Evolutionary conservation across 2,329 filamentous ascomycete genomes (phyloP).

Genomic region (Fusarium staphyleae): DNA sequence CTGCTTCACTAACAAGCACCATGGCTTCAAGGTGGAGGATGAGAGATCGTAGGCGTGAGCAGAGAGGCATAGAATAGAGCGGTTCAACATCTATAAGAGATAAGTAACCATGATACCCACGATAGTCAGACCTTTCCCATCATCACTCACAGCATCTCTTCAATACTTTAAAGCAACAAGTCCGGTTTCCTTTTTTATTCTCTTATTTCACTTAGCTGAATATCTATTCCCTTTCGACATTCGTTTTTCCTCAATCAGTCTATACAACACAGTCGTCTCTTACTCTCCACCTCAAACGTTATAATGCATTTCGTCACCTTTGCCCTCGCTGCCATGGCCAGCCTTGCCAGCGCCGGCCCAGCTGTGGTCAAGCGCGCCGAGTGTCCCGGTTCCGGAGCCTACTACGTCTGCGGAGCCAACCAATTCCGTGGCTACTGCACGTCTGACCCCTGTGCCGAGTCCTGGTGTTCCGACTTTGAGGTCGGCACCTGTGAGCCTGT

Average conservation of each 20-base stretch:
- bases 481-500: slow-evolving; percentile 21
- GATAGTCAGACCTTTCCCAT: slow-evolving; percentile 9
- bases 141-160: slow-evolving; percentile 27
- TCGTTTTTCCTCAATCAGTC: slow-evolving; percentile 26
- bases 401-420: slow-evolving; percentile 22
- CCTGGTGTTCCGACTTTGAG: slow-evolving; percentile 25
- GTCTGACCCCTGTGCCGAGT: slow-evolving; percentile 14
- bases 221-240: slow-evolving; percentile 30
- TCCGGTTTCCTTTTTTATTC: slow-evolving; percentile 6
- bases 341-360: slow-evolving; percentile 14
- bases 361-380: slow-evolving; percentile 7
- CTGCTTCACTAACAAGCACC: too few species aligned
- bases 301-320: slow-evolving; percentile 32
- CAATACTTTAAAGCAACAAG: slow-evolving; percentile 17
- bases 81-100: too few species aligned
- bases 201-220: slow-evolving; percentile 31
- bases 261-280: not conserved
- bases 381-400: slow-evolving; percentile 21
- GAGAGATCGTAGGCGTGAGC: too few species aligned
- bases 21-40: too few species aligned
- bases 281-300: slow-evolving; percentile 1
- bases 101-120: not conserved
- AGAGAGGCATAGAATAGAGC: too few species aligned
- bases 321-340: slow-evolving; percentile 20
- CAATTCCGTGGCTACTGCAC: slow-evolving; percentile 25